Evolutionary conservation across 1,139 yeast species (phyloP), one percentile per base, ranked within the genome.

Genomic region (Yamadazyma friedrichii): DNA sequence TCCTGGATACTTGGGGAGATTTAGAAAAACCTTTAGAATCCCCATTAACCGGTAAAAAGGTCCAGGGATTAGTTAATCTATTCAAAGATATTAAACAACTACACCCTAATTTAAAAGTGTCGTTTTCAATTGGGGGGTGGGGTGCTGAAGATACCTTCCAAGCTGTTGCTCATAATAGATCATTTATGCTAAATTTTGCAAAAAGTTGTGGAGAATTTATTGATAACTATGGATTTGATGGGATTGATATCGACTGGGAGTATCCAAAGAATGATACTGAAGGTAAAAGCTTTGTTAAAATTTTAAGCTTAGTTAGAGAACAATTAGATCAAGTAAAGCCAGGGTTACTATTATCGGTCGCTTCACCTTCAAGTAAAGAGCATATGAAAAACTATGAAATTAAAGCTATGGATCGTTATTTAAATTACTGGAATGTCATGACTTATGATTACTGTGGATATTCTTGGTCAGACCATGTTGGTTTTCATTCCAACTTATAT

Each of bases 191-290:
- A 2, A 58, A 39, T 1, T 88, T 91, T 59, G 77, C 81, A 3
- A 44, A 54, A 1, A 68, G 84, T 2, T 67, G 82, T 1, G 68
- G 76, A 1, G 61, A 62, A 0, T 60, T 77, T 26, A 67, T 88
- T 53, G 49, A 61, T 3, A 63, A 70, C 39, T 75, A 80, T 54
- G 84, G 87, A 0, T 81, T 93, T 53, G 98, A 93, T 58, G 98
- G 98, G 0, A 68, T 93, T 38, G 98, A 93, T 59, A 65, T 93
- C 28, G 98, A 93, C 62, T 93, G 97, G 97, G 98, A 93, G 59
- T 91, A 84, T 51, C 96, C 97, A 0, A 58, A 63, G 16, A 69
- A 62, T 33, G 51, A 53, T 2, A 51, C 57, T 1, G 83, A 87
- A 46, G 79, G 80, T 1, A 42, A 50, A 1, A 57, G 59, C 37